phyloP scores from a whole-genome alignment of 345 rosid species.

The Eucalyptus sp. region DNA sequence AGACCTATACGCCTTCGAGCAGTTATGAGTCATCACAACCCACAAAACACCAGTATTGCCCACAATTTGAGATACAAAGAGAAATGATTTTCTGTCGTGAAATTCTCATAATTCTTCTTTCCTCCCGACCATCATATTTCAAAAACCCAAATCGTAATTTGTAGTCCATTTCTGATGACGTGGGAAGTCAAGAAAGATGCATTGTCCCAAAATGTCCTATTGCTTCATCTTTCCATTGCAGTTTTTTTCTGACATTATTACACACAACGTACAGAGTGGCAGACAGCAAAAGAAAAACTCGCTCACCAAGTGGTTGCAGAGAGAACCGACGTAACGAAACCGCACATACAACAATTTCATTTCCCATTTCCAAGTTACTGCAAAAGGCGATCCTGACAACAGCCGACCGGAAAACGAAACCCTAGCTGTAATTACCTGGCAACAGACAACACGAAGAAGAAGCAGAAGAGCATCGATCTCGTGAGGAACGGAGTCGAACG shows the following conservation, averaged over 20 bases:
- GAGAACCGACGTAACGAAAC: background rate
- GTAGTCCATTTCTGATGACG: background rate
- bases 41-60: background rate
- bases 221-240: background rate
- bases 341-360: background rate
- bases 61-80: background rate
- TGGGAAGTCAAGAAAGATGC: background rate
- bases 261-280: background rate
- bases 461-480: background rate
- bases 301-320: rapidly evolving
- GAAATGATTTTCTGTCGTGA: rapidly evolving
- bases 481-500: background rate
- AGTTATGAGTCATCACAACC: background rate
- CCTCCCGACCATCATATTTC: background rate
- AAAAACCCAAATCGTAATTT: background rate
- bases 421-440: background rate
- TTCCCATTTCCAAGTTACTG: background rate
- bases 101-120: background rate
- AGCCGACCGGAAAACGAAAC: background rate
- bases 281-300: background rate
- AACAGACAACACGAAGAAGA: background rate
- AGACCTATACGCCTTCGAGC: slow-evolving; percentile 5
- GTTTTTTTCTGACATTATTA: background rate
- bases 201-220: background rate
- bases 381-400: background rate